Evolutionary conservation across 345 rosid genomes (phyloP), one percentile per base, ranked within the genome.

Genomic region (Citropsis articulata): DNA sequence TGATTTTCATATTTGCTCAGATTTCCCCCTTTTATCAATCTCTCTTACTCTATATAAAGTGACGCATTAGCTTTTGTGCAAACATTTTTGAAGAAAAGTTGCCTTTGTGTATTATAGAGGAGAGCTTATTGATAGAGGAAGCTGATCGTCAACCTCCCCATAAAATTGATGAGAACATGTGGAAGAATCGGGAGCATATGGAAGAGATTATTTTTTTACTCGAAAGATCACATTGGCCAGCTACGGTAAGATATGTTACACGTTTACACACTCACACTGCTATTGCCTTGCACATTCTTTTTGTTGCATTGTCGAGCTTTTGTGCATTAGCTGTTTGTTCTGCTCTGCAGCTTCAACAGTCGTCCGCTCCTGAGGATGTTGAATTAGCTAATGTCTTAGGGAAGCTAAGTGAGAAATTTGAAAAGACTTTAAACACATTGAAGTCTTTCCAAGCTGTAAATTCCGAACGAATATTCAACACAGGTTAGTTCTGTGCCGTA

Each of bases 131-230:
- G 82, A 69, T 92, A 25, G 84, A 85, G 63, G 93, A 93, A 87
- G 89, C 94, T 12, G 88, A 86, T 42, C 77, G 78, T 57, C 86
- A 83, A 82, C 89, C 97, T 66, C 89, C 97, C 12, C 98, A 92
- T 83, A 95, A 95, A 84, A 90, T 95, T 27, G 99, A 95, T 76
- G 98, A 93, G 87, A 95, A 95, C 86, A 87, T 95, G 93, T 95
- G 99, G 98, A 95, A 89, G 89, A 93, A 95, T 82, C 86, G 98
- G 60, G 98, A 92, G 81, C 93, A 90, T 71, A 84, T 95, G 83
- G 98, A 95, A 77, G 98, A 95, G 88, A 90, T 93, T 67, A 48
- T 93, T 35, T 92, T 85, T 84, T 83, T 95, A 79, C 92, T 93
- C 48, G 88, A 89, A 63, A 84, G 82, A 77, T 86, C 94, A 36